These are phyloP conservation scores for Alliaria petiolata DNA, from an alignment of 345 rosid genomes.

Conservation along the genomic window DNA sequence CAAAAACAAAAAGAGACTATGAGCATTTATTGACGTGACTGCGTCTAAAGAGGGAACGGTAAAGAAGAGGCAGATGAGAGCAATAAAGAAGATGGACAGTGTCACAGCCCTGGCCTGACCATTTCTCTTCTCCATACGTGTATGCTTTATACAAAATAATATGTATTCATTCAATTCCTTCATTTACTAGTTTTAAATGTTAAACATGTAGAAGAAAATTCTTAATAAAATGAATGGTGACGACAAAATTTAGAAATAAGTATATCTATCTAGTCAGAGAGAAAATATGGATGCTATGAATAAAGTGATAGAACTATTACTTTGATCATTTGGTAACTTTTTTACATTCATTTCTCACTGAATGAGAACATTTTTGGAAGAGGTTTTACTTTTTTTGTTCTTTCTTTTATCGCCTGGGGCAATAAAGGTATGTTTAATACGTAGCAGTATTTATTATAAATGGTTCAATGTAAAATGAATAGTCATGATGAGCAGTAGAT, in stretches of 20 bases:
- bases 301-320: background rate
- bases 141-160: background rate
- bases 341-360: background rate
- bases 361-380: background rate
- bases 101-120: constrained; percentile 33
- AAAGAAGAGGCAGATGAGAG: constrained; percentile 26
- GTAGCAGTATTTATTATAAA: background rate
- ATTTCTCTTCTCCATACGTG: constrained; percentile 17
- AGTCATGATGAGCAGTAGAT: constrained; percentile 18
- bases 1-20: background rate
- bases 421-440: background rate
- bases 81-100: constrained; percentile 30
- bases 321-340: background rate
- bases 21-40: constrained; percentile 7
- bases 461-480: background rate
- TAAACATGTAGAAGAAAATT: background rate
- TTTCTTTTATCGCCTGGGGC: background rate
- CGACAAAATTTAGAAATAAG: background rate
- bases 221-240: background rate
- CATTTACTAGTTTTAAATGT: background rate
- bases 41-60: constrained; percentile 8
- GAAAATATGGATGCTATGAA: background rate
- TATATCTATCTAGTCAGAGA: background rate
- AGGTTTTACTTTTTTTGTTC: background rate
- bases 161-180: background rate